These are phyloP conservation scores for Arthrobotrys pseudoclavata DNA, from an alignment of 2,329 filamentous ascomycete genomes.

Conservation along the genomic window DNA sequence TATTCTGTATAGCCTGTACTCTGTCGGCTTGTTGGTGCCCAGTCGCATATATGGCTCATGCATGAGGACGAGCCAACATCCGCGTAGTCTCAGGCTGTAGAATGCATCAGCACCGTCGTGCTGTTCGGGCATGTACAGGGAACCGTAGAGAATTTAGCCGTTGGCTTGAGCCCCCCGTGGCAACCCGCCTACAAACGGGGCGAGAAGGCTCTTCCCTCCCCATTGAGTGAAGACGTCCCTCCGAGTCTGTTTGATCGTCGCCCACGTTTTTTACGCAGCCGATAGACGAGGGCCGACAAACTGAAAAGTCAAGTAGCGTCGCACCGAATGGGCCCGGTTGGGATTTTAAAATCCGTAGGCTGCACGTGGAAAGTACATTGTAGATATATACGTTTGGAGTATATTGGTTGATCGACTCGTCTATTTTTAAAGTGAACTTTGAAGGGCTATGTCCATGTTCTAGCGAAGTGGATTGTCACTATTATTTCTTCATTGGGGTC, in stretches of 20 bases:
- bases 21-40: not conserved
- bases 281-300: constrained; percentile 9
- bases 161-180: constrained; percentile 2
- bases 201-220: constrained; percentile 9
- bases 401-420: constrained; percentile 37
- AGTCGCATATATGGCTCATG: constrained; percentile 54
- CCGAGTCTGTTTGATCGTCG: constrained; percentile 27
- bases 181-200: not conserved
- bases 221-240: not conserved
- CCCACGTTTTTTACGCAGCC: constrained; percentile 44
- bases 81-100: constrained; percentile 20
- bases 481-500: not conserved
- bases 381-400: constrained; percentile 57
- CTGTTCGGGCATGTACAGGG: constrained; percentile 5
- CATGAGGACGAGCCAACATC: constrained; percentile 12
- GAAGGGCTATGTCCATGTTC: not conserved
- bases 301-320: constrained; percentile 27
- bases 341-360: constrained; percentile 53
- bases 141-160: constrained; percentile 39
- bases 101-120: constrained; percentile 16
- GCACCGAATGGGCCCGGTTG: constrained; percentile 46
- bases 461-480: not conserved
- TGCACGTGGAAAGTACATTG: constrained; percentile 42
- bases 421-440: constrained; percentile 22
- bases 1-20: constrained; percentile 36